Conservation (phyloP, 2,329 filamentous ascomycete species). For the Penicillium sp. region DNA sequence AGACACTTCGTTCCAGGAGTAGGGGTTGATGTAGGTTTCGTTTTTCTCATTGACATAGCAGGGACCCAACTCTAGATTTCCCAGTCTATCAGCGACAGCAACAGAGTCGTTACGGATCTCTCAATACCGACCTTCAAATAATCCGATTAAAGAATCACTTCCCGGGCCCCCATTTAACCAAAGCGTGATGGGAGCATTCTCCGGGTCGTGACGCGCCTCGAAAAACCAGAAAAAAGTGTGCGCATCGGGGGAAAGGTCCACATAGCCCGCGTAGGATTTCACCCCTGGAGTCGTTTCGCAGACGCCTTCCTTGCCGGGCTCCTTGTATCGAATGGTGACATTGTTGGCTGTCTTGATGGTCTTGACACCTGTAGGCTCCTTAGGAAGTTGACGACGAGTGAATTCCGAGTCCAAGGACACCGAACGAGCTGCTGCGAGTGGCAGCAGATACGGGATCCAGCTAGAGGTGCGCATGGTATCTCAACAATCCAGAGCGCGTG, state of each 20-base stretch:
- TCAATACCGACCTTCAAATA: conserved; percentile 37
- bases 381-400: conserved; percentile 34
- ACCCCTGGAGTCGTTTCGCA: conserved; percentile 57
- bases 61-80: conserved; percentile 41
- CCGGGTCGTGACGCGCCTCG: conserved; percentile 53
- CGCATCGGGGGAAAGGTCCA: conserved; percentile 51
- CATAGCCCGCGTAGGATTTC: conserved; percentile 57
- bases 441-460: conserved; percentile 22
- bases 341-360: conserved; percentile 42
- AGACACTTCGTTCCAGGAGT: conserved; percentile 59
- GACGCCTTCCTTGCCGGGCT: conserved; percentile 50
- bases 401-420: conserved; percentile 19
- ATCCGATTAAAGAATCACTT: conserved; percentile 43
- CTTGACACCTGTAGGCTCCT: conserved; percentile 39
- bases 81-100: neutral
- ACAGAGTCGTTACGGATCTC: neutral
- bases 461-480: conserved; percentile 23
- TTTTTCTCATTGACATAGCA: conserved; percentile 46
- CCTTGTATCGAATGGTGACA: conserved; percentile 57
- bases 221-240: conserved; percentile 59
- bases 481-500: neutral
- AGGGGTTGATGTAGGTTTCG: conserved; percentile 53
- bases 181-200: conserved; percentile 42
- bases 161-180: conserved; percentile 47
- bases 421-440: conserved; percentile 19